phyloP scores from a whole-genome alignment of 2,329 filamentous ascomycete species.

The Penicillium rolfsii region DNA sequence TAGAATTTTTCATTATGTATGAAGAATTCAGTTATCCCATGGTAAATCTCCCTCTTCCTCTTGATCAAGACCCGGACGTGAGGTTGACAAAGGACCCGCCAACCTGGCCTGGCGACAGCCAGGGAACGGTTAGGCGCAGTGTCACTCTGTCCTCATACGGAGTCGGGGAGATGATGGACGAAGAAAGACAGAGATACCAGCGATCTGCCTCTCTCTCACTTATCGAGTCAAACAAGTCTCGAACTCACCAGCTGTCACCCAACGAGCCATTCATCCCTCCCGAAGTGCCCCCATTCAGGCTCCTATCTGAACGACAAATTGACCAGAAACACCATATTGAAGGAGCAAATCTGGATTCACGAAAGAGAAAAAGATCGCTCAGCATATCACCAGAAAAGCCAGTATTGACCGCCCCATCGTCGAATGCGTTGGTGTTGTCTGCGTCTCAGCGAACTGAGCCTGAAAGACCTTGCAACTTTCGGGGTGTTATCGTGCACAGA shows the following conservation, averaged over 20 bases:
- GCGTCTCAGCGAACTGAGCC: too few species aligned
- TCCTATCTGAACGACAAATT: neutral
- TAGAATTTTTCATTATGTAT: neutral
- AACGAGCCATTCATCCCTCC: neutral
- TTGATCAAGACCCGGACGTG: too few species aligned
- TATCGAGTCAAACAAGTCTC: neutral
- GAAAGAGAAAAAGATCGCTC: neutral
- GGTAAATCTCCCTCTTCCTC: neutral
- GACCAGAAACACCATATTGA: neutral
- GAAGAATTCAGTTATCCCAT: neutral
- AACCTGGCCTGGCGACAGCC: neutral
- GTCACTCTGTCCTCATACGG: neutral
- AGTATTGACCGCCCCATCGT: too few species aligned
- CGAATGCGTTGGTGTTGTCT: neutral
- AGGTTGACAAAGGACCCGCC: neutral
- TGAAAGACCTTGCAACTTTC: neutral
- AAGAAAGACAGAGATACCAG: neutral
- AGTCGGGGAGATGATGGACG: neutral
- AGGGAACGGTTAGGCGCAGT: neutral
- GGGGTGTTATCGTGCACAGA: neutral
- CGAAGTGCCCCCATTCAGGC: neutral
- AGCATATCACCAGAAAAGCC: too few species aligned
- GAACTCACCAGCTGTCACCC: neutral
- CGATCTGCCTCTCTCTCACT: neutral
- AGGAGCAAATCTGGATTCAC: neutral